Conservation (phyloP, 2,329 filamentous ascomycete genomes). For the Botrytis galanthina region DNA sequence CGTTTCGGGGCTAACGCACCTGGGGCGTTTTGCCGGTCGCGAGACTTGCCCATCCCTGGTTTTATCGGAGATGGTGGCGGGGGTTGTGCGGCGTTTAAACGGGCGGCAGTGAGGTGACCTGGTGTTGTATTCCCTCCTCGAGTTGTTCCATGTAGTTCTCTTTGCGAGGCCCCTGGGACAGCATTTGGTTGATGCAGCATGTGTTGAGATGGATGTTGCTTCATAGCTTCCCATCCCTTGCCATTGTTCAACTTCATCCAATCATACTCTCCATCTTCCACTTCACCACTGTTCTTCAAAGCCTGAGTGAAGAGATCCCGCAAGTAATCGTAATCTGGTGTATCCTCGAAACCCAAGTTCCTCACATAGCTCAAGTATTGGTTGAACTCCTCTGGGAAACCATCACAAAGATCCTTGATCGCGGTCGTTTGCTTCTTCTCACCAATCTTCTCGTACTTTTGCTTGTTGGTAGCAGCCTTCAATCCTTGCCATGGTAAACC, state of each 20-base stretch:
- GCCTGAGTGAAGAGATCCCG: slow-evolving; percentile 95
- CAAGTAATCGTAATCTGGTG: slow-evolving; percentile 96
- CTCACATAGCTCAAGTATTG: slow-evolving; percentile 97
- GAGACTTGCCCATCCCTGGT: slow-evolving; percentile 69
- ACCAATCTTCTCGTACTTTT: slow-evolving; percentile 99
- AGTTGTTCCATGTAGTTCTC: slow-evolving; percentile 72
- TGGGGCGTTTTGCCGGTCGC: slow-evolving; percentile 73
- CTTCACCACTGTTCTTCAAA: slow-evolving; percentile 87
- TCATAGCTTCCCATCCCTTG: slow-evolving; percentile 86
- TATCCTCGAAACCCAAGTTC: slow-evolving; percentile 97
- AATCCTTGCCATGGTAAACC: slow-evolving; percentile 70
- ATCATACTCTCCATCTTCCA: slow-evolving; percentile 98
- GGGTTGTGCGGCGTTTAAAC: slow-evolving; percentile 93
- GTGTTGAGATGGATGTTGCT: slow-evolving; percentile 53
- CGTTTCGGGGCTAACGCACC: slow-evolving; percentile 68
- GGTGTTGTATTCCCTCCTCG: slow-evolving; percentile 48
- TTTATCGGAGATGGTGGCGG: slow-evolving; percentile 83
- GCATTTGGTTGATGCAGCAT: slow-evolving; percentile 63
- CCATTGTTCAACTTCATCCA: slow-evolving; percentile 97
- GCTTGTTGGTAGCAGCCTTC: slow-evolving; percentile 77
- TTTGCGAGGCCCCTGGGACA: slow-evolving; percentile 74
- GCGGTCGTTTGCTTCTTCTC: slow-evolving; percentile 99
- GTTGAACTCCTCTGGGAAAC: slow-evolving; percentile 95
- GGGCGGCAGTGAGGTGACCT: slow-evolving; percentile 66
- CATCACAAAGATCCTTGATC: slow-evolving; percentile 95